Base-by-base conservation (phyloP, 163 green algal species). In the Chloroidium sp. region DNA sequence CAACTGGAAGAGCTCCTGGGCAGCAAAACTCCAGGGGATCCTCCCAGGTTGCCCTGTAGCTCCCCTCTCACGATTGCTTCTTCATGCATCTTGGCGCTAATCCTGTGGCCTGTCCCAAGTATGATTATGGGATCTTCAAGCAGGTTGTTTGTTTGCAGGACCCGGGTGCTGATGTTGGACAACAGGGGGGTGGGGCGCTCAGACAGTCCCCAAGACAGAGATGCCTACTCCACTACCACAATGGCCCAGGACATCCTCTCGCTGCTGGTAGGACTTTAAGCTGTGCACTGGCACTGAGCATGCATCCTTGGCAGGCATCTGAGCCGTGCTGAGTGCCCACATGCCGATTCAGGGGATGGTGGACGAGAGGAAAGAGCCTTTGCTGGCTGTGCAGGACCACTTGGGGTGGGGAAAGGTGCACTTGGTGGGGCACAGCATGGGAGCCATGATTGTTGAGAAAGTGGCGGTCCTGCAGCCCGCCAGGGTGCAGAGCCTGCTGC, bases 341-440 rank as follows among this genome's bases (percentile, higher is more conserved):
- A 74, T 12, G 6, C 8, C 67, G 10, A 12, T n/a, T 60, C 36
- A 14, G 72, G 72, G 72, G 72, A 14, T 14, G 12, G 14, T 36
- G 12, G 14, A 3, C 12, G 12, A 4, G 3, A 76, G 12, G 69
- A 4, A 14, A 59, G 12, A n/a, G 8, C 3, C 8, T 62, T 12
- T 12, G 36, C 74, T 78, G 2, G 67, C 2, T 2, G 4, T 85
- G 82, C 88, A 93, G 89, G 85, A 91, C 12, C 76, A 89, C 0
- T 59, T 94, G 58, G 76, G 83, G 1, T 94, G 90, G 90, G 57
- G 76, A 0, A 60, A 75, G 2, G 90, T 87, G 4, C 90, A 94
- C 80, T 75, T 94, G 8, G 84, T 94, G 14, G 90, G 90, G 0
- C 89, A 91, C 84, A 82, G 78, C 72, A 92, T 94, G 90, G 90